A percentile compares a stretch with the other conserved stretches of the same genome.
Evolutionary conservation across 129 eudicot genomes (phyloP).

Genomic region (Artemisia annua): DNA sequence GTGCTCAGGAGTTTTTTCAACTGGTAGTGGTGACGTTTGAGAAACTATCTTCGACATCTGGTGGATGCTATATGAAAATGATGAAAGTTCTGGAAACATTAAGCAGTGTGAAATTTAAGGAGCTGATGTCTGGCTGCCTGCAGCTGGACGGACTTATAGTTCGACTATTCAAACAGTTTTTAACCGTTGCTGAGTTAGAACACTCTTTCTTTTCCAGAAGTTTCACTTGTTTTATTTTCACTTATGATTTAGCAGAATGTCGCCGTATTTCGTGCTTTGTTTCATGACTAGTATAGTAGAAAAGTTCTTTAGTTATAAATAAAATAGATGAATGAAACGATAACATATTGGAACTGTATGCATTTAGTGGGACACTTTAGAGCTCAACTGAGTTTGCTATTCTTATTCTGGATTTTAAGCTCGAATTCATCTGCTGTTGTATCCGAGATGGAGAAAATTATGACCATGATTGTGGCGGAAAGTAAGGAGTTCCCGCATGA

Average conservation of each 20-base stretch:
- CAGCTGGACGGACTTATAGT: slow-evolving; percentile 31
- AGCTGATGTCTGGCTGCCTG: slow-evolving; percentile 45
- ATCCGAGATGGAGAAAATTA: slow-evolving; percentile 41
- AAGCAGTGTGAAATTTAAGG: slow-evolving; percentile 22
- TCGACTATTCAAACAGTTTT: slow-evolving; percentile 41
- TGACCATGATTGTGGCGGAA: slow-evolving; percentile 44
- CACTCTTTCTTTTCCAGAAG: neutral
- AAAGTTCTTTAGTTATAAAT: neutral
- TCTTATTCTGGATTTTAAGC: slow-evolving; percentile 21
- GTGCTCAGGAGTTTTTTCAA: slow-evolving; percentile 44
- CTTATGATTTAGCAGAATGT: neutral
- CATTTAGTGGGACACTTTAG: neutral
- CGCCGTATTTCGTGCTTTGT: neutral
- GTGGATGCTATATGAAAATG: slow-evolving; percentile 35
- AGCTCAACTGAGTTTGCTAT: neutral
- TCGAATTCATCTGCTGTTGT: slow-evolving; percentile 32
- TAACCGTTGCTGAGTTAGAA: slow-evolving; percentile 39
- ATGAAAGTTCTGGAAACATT: slow-evolving; percentile 35
- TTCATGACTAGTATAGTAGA: too few species aligned
- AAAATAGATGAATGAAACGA: neutral
- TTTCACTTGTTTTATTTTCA: neutral
- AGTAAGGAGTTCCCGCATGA: slow-evolving; percentile 31
- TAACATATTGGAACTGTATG: neutral
- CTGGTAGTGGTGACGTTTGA: slow-evolving; percentile 37
- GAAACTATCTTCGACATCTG: slow-evolving; percentile 31